Conservation (phyloP, 129 eudicot genomes). For the Deinandra increscens region DNA sequence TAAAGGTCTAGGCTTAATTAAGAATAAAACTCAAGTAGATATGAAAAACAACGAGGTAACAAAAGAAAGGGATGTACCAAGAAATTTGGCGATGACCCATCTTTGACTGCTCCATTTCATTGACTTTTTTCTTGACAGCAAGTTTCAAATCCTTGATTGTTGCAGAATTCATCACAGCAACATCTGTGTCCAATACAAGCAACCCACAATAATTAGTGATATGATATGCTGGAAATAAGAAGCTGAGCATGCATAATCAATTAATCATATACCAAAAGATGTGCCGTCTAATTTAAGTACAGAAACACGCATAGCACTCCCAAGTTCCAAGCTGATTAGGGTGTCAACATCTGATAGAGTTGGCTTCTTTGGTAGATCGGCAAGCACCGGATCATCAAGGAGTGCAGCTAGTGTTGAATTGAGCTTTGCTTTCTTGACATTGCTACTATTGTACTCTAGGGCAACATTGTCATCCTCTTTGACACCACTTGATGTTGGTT, state of each 20-base stretch:
- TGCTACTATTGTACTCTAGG: slow-evolving; percentile 51
- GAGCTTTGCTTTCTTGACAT: slow-evolving; percentile 64
- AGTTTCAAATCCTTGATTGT: slow-evolving; percentile 81
- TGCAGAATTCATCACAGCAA: slow-evolving; percentile 75
- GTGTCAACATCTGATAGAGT: slow-evolving; percentile 80
- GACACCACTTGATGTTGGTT: slow-evolving; percentile 21
- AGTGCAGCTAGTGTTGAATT: slow-evolving; percentile 74
- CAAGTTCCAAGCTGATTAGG: slow-evolving; percentile 87
- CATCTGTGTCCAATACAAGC: slow-evolving; percentile 42
- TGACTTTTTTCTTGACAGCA: slow-evolving; percentile 64
- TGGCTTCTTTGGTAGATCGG: slow-evolving; percentile 78
- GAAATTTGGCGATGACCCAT: slow-evolving; percentile 99
- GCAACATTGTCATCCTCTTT: slow-evolving; percentile 41
- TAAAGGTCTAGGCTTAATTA: slow-evolving; percentile 1
- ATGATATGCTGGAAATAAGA: slow-evolving; percentile 28
- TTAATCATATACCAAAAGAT: slow-evolving; percentile 53
- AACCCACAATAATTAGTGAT: slow-evolving; percentile 3
- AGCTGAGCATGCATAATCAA: background rate
- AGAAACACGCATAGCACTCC: slow-evolving; percentile 90
- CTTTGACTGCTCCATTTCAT: slow-evolving; percentile 76
- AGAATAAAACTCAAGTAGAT: background rate
- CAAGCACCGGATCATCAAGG: slow-evolving; percentile 80
- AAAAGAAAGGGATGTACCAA: slow-evolving; percentile 47
- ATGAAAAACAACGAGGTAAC: background rate
- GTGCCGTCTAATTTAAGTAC: slow-evolving; percentile 65